These are phyloP conservation scores for Euphrasia arctica DNA, from an alignment of 305 asterid species.

Conservation along the genomic window DNA sequence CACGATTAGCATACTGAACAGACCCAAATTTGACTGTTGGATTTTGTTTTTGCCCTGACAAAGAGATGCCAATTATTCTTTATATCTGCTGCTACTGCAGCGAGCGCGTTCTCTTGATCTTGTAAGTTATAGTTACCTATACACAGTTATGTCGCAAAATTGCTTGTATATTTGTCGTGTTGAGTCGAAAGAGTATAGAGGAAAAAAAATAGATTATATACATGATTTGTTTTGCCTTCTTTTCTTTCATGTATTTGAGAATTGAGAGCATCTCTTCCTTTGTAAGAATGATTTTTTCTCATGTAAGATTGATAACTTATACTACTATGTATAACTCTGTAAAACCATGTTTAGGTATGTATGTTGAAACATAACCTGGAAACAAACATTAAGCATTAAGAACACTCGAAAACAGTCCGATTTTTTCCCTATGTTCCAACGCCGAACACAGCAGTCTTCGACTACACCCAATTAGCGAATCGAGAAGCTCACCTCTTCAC, in stretches of 20 bases:
- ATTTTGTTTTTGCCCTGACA: background rate
- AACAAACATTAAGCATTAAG: conserved; percentile 33
- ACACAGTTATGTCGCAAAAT: background rate
- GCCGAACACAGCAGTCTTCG: no score
- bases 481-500: no score
- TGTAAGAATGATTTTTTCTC: no score
- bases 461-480: no score
- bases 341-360: conserved; percentile 8
- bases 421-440: no score
- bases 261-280: background rate
- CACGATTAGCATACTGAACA: conserved; percentile 11
- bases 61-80: conserved; percentile 2
- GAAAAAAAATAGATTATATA: background rate
- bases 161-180: conserved; percentile 6
- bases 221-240: background rate
- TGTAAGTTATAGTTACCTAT: conserved; percentile 13
- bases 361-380: background rate
- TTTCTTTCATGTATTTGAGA: conserved; percentile 6
- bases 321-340: conserved; percentile 21
- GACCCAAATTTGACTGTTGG: conserved; percentile 19
- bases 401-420: conserved; percentile 47
- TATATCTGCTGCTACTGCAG: conserved; percentile 7
- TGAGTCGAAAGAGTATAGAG: conserved; percentile 13
- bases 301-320: background rate
- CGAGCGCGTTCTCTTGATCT: background rate